These are phyloP conservation scores for Nelumbo lutea DNA, from an alignment of 164 flowering plant species.

Conservation along the genomic window DNA sequence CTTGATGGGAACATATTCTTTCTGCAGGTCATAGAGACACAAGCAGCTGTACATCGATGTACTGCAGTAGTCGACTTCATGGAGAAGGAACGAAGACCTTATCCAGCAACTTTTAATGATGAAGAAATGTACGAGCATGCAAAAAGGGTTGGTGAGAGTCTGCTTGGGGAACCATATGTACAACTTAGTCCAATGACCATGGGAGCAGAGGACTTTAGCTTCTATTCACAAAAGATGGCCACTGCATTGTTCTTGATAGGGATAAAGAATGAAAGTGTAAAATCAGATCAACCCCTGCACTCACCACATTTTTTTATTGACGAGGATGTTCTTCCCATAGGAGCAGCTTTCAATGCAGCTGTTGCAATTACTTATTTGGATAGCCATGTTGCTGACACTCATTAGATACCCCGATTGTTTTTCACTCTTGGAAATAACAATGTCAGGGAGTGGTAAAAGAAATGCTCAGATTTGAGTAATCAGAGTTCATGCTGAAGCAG, in stretches of 20 bases:
- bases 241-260: constrained; percentile 54
- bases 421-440: neutral
- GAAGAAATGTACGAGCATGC: constrained; percentile 51
- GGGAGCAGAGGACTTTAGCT: constrained; percentile 77
- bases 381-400: constrained; percentile 4
- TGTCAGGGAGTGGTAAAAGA: neutral
- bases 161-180: constrained; percentile 51
- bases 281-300: constrained; percentile 31
- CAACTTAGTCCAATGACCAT: constrained; percentile 27
- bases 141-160: constrained; percentile 37
- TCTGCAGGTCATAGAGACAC: constrained; percentile 57
- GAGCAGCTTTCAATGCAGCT: constrained; percentile 74
- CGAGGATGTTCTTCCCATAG: constrained; percentile 68
- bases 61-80: constrained; percentile 53
- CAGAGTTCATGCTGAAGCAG: too few species aligned
- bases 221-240: constrained; percentile 46
- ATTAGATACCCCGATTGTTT: neutral
- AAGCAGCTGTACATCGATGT: constrained; percentile 56
- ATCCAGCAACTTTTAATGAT: constrained; percentile 57
- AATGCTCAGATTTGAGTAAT: neutral
- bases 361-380: constrained; percentile 62
- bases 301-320: constrained; percentile 51
- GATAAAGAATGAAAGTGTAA: constrained; percentile 32
- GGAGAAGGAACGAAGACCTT: constrained; percentile 38
- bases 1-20: neutral